Evolutionary conservation across 192 early-diverging fungal species (phyloP).

Genomic region (Coemansia sp.): DNA sequence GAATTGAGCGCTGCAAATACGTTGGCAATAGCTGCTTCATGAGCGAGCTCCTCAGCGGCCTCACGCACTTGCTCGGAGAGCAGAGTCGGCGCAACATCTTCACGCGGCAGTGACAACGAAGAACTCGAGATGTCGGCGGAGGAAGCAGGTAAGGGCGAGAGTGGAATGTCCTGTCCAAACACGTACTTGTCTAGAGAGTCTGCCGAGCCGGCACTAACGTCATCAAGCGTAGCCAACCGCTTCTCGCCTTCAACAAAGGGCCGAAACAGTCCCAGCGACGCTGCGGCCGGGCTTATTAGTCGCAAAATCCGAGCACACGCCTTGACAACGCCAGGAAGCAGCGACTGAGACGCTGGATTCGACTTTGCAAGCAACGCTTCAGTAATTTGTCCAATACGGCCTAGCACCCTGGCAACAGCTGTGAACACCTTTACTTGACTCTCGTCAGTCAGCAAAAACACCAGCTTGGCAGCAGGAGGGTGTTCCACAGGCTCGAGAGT

Average conservation of each 20-base stretch:
- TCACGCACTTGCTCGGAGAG: conserved; percentile 16
- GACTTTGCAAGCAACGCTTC: not conserved
- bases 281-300: conserved; percentile 3
- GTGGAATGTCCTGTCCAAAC: not conserved
- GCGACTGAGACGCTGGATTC: not conserved
- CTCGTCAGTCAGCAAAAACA: conserved; percentile 13
- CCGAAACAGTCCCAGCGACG: conserved; percentile 23
- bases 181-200: not conserved
- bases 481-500: not conserved
- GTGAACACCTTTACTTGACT: conserved; percentile 25
- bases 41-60: conserved; percentile 17
- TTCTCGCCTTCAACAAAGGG: not conserved
- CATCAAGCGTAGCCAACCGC: not conserved
- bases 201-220: not conserved
- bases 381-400: conserved; percentile 3
- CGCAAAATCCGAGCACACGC: conserved; percentile 15
- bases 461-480: not conserved
- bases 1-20: conserved; percentile 14
- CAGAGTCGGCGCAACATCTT: not conserved
- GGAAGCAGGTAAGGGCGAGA: not conserved
- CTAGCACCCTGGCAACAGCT: conserved; percentile 16
- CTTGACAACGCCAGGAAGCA: not conserved
- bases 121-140: not conserved
- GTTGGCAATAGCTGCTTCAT: conserved; percentile 13
- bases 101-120: not conserved